Evolutionary conservation across 352 stramenopile genomes (phyloP), one percentile per base, ranked within the genome.

Genomic region (Elongisporangium senticosum): DNA sequence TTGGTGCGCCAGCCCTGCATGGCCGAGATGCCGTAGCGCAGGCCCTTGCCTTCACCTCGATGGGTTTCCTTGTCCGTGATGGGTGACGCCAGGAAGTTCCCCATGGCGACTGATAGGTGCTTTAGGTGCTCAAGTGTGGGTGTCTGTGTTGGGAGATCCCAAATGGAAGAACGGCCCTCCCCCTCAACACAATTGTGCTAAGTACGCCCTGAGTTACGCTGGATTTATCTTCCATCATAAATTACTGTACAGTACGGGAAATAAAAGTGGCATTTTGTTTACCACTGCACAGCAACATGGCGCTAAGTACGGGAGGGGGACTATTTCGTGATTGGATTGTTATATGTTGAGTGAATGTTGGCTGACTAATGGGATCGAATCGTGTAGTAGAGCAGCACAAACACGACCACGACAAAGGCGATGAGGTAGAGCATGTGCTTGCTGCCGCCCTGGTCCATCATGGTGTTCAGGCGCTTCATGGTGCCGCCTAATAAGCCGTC

Each of bases 361-460:
- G n/a, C 20, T 21, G 14, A 74, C 64, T 88, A 88, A 52, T 88
- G 65, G 14, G 75, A 88, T 54, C 83, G 78, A 49, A 92, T 92
- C 51, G 78, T 68, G 58, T 84, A 89, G 68, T 93, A 95, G 28
- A 95, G 74, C 59, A 95, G 73, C 56, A 93, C 71, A 54, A 95
- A 93, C 49, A 95, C 83, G 52, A 95, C 60, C 15, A 95, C 79
- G 24, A 95, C 86, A 55, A 95, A 95, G 57, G 60, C 73, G 49
- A 93, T 78, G 62, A 95, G 72, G 58, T 93, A 91, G 58, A 91
- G 79, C 86, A 95, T 95, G 73, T 95, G 86, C 68, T 89, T 93
- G 72, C 83, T 90, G 43, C 86, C 83, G 50, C 86, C 86, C 28
- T 92, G 83, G 37, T 93, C 82, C 82, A 95, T 92, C 86, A 95